Evolutionary conservation across 1,284 basidiomycete species (phyloP).

Genomic region (Grifola frondosa): DNA sequence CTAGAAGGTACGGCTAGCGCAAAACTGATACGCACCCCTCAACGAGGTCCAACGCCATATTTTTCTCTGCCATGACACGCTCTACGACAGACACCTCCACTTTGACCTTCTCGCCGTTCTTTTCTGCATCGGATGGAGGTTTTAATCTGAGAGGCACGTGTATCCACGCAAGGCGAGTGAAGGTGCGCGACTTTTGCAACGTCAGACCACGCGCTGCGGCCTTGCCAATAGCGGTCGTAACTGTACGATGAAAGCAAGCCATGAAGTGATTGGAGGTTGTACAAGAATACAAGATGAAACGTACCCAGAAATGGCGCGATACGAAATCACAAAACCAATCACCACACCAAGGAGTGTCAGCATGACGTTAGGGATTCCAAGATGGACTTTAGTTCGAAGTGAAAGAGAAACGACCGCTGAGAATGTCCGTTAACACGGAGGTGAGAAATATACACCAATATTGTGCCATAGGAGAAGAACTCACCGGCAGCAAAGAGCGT

Average conservation of each 20-base stretch:
- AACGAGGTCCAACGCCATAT: constrained; percentile 55
- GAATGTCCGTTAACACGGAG: not conserved
- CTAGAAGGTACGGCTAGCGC: too few species aligned
- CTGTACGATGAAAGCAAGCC: constrained; percentile 27
- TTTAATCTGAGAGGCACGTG: constrained; percentile 53
- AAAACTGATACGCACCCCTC: constrained; percentile 48
- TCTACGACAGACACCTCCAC: constrained; percentile 41
- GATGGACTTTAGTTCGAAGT: constrained; percentile 37
- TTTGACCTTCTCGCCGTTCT: constrained; percentile 28
- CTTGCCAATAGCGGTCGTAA: constrained; percentile 66
- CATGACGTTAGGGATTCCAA: constrained; percentile 57
- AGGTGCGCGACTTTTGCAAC: constrained; percentile 50
- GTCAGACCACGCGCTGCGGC: constrained; percentile 60
- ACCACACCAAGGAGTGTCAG: constrained; percentile 67
- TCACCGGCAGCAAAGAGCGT: constrained; percentile 55
- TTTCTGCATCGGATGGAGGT: not conserved
- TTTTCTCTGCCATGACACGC: constrained; percentile 60
- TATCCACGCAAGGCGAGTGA: constrained; percentile 60
- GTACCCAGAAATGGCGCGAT: constrained; percentile 59
- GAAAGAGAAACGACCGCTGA: constrained; percentile 48
- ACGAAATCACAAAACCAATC: constrained; percentile 70
- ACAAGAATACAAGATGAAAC: constrained; percentile 13
- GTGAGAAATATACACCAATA: not conserved
- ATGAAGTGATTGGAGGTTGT: not conserved
- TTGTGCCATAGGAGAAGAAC: constrained; percentile 7